A percentile compares a stretch with the other conserved stretches of the same genome.
Evolutionary conservation across 179 eudicot species (phyloP).

Genomic region (Beta macrorhiza): DNA sequence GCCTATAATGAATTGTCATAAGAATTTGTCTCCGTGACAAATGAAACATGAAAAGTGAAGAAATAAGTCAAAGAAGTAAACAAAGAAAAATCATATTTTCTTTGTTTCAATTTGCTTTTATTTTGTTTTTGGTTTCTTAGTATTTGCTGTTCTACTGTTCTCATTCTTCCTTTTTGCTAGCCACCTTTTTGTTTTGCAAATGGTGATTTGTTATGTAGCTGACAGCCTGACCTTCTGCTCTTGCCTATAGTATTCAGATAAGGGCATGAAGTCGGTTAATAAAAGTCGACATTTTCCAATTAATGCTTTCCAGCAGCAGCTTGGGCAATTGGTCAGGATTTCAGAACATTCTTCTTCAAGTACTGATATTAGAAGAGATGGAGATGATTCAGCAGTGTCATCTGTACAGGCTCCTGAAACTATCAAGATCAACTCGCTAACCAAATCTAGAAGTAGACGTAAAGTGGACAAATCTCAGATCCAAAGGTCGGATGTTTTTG

Average conservation of each 20-base stretch:
- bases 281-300: constrained; percentile 51
- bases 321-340: constrained; percentile 47
- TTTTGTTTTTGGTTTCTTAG: background rate
- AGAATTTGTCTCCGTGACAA: no score
- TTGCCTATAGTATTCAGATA: constrained; percentile 50
- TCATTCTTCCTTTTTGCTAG: background rate
- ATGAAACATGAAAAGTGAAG: no score
- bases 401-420: constrained; percentile 44
- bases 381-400: constrained; percentile 66
- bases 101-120: background rate
- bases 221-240: constrained; percentile 6
- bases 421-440: constrained; percentile 42
- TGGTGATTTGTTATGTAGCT: background rate
- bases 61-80: no score
- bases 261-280: constrained; percentile 43
- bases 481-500: constrained; percentile 38
- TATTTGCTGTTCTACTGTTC: background rate
- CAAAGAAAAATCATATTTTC: background rate
- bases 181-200: constrained; percentile 4
- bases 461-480: constrained; percentile 52
- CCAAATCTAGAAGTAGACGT: constrained; percentile 71
- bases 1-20: no score
- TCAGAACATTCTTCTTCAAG: constrained; percentile 64
- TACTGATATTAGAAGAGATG: constrained; percentile 67
- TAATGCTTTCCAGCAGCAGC: constrained; percentile 51